Percentiles rank a stretch among this genome's conserved stretches.
Evolutionary conservation across 495 filamentous ascomycete genomes (phyloP).

Genomic region (Tuber brumale): DNA sequence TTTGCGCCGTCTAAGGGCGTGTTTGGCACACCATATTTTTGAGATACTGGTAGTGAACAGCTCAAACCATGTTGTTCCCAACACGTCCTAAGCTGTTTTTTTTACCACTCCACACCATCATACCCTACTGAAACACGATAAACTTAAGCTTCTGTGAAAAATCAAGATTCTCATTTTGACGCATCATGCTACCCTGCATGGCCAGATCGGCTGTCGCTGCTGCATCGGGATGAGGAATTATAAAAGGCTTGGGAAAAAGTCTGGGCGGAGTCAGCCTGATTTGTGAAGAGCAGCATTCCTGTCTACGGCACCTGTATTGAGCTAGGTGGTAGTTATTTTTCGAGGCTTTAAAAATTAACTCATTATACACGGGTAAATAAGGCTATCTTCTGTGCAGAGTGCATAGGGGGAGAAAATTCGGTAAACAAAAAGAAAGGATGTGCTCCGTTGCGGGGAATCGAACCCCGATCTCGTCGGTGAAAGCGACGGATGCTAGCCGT

Average conservation of each 20-base stretch:
- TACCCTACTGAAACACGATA: not conserved
- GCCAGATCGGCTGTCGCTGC: not conserved
- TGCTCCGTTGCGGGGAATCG: slow-evolving; percentile 37
- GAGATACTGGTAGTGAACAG: too few species aligned
- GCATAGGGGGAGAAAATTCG: not conserved
- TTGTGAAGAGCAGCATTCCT: not conserved
- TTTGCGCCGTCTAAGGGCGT: too few species aligned
- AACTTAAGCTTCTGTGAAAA: not conserved
- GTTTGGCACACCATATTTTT: too few species aligned
- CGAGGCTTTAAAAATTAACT: not conserved
- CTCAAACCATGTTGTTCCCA: too few species aligned
- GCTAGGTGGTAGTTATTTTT: not conserved
- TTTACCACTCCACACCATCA: too few species aligned
- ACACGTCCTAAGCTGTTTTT: too few species aligned
- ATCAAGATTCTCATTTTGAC: not conserved
- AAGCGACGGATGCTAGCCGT: slow-evolving; percentile 39
- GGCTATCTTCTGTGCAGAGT: not conserved
- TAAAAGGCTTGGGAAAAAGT: not conserved
- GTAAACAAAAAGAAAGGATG: slow-evolving; percentile 7
- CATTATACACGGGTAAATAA: not conserved
- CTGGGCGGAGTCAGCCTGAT: not conserved
- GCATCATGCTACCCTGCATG: not conserved
- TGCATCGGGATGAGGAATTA: not conserved
- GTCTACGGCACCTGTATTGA: not conserved
- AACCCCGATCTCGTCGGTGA: slow-evolving; percentile 41